Conservation (phyloP, 2,329 filamentous ascomycete genomes). For the Trichoderma koningiopsis region DNA sequence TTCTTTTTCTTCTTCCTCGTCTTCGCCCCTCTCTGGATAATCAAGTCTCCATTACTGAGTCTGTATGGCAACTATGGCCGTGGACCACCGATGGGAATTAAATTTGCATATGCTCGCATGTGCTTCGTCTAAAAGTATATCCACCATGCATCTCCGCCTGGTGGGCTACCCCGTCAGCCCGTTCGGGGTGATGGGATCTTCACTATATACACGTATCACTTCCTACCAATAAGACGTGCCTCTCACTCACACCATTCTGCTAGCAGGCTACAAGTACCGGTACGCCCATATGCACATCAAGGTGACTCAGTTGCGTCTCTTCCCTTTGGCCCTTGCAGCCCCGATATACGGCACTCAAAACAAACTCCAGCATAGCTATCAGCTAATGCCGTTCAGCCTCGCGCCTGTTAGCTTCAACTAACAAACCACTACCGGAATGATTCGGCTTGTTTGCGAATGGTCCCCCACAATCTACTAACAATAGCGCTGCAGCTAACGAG, state of each 20-base stretch:
- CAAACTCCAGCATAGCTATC: neutral
- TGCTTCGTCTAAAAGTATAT: neutral
- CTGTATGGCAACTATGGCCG: neutral
- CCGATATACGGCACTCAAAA: neutral
- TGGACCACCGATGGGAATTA: neutral
- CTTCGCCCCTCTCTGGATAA: neutral
- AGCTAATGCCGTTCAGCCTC: neutral
- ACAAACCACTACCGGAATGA: constrained; percentile 21
- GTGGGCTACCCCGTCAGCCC: neutral
- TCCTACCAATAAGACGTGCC: neutral
- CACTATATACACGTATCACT: neutral
- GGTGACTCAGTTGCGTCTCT: neutral
- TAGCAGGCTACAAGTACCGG: neutral
- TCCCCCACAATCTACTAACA: constrained; percentile 25
- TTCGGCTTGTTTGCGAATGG: constrained; percentile 7
- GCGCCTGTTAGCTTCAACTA: constrained; percentile 5
- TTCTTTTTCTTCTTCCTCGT: constrained; percentile 19
- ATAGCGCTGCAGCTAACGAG: constrained; percentile 13
- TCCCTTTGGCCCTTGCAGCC: neutral
- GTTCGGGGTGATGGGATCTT: neutral
- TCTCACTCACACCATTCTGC: neutral
- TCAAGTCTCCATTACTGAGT: neutral
- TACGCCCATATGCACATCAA: neutral
- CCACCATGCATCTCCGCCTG: neutral
- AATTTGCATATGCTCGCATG: neutral